Base-by-base conservation (phyloP, 805 yeast genomes). In the Millerozyma miso region DNA sequence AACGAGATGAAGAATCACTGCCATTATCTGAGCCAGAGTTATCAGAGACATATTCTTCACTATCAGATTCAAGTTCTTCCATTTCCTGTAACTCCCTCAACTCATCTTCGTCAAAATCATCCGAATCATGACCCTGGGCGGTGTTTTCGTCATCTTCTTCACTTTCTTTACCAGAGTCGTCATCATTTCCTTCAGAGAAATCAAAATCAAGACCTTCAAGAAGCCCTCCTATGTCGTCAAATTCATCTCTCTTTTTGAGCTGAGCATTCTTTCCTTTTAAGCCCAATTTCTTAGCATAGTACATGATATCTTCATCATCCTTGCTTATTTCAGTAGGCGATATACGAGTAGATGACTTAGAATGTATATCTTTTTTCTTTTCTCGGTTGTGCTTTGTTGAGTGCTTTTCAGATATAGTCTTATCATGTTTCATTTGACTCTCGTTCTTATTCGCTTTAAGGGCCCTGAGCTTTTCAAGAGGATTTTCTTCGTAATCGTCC, bases 201-300 rank as follows among this genome's bases (percentile, higher is more conserved):
- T 74, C 81, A 40, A 78, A 62, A 47, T 80, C 84, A n/a, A 79
- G 62, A 0, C 90, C 96, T 41, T 87, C 96, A 3, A 89, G 65
- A 17, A 89, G 58, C n/a, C 89, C 95, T 37, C 86, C 96, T 38
- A 89, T 69, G 2, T 83, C 77, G 61, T 88, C 96, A 55, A 84
- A 85, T 12, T 80, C 88, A 33, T 74, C 81, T 3, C 56, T 56
- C 48, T 75, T 76, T 32, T 72, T 63, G 37, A 83, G 67, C 40
- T 62, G 66, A 3, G 65, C 44, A 13, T 69, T 71, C 42, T 72
- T 74, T 0, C 80, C 77, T 43, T 69, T 71, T 51, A 86, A 59
- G 1, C 95, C 95, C 7, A 90, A 69, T 54, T 85, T 83, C 48
- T 83, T 84, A 3, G 97, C 90, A 59, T 88, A 90, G 56, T 83